Conservation (phyloP, 768 basidiomycete species). For the Panaeolus cyanescens region DNA sequence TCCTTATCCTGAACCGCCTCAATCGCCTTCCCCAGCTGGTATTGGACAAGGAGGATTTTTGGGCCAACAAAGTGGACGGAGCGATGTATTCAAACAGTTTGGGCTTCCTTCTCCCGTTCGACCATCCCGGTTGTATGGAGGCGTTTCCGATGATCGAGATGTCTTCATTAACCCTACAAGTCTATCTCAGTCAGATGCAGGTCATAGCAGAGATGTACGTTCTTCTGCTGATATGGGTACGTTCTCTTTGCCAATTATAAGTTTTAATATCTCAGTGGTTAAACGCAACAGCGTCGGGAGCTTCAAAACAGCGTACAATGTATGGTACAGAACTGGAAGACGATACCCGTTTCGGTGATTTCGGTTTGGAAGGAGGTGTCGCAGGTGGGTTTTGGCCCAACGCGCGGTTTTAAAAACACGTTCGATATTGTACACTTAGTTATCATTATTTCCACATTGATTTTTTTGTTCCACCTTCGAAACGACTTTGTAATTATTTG, state of each 20-base stretch:
- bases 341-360: constrained; percentile 85
- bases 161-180: constrained; percentile 44
- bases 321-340: constrained; percentile 83
- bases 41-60: constrained; percentile 23
- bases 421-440: constrained; percentile 12
- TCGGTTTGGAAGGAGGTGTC: constrained; percentile 70
- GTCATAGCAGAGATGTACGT: background rate
- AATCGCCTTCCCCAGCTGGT: constrained; percentile 56
- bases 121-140: constrained; percentile 38
- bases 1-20: constrained; percentile 57
- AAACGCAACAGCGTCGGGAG: background rate
- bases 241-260: constrained; percentile 11
- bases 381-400: constrained; percentile 72
- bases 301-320: constrained; percentile 65
- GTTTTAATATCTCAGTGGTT: background rate
- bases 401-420: constrained; percentile 39
- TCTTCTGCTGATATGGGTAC: background rate
- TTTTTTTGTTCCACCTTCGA: background rate
- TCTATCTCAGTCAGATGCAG: background rate
- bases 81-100: constrained; percentile 48
- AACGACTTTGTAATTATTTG: background rate
- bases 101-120: constrained; percentile 44
- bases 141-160: constrained; percentile 25
- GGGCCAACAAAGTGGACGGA: constrained; percentile 35
- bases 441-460: constrained; percentile 5